Base-by-base conservation (phyloP, 2,329 filamentous ascomycete genomes). In the Exophiala calicioides region DNA sequence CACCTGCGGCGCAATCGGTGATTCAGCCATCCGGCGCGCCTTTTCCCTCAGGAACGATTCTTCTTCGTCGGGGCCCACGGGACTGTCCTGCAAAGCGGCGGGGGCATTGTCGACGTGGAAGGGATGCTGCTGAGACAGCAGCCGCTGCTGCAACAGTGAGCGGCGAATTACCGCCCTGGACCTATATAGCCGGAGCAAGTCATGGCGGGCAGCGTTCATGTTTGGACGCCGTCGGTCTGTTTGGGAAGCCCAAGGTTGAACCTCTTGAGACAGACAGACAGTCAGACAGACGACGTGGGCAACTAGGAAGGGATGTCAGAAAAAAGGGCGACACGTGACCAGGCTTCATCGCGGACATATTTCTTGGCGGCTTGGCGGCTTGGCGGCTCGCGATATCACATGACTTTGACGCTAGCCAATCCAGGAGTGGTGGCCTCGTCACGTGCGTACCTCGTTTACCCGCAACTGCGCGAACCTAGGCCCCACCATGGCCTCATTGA, bases 111-210 rank as follows among this genome's bases (percentile, higher is more conserved):
- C 26, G 26, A 20, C 16, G 1, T 5, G 4, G 1, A 35, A 5
- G 7, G n/a, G 29, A 5, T 35, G 16, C 18, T 29, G 15, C 26
- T 39, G n/a, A n/a, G n/a, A n/a, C n/a, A n/a, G n/a, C n/a, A n/a
- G n/a, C n/a, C n/a, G n/a, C n/a, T n/a, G n/a, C n/a, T n/a, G n/a
- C n/a, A n/a, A n/a, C n/a, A n/a, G n/a, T 8, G 40, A 15, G 18
- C 35, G 37, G 21, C 43, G 36, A 13, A 52, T 35, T 29, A 58
- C 45, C 5, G 55, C 56, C 5, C 52, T 26, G n/a, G 54, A 57
- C 21, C 57, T 46, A 31, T 58, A 57, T 5, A 58, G 45, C 23
- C 57, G 57, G 12, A 52, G 33, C 27, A 54, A 24, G 23, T 52
- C 47, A 23, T 43, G 41, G 15, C 44, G 43, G 24, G 23, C 32